These are phyloP conservation scores for Suhomyces prunicola DNA, from an alignment of 805 yeast genomes.

Conservation along the genomic window DNA sequence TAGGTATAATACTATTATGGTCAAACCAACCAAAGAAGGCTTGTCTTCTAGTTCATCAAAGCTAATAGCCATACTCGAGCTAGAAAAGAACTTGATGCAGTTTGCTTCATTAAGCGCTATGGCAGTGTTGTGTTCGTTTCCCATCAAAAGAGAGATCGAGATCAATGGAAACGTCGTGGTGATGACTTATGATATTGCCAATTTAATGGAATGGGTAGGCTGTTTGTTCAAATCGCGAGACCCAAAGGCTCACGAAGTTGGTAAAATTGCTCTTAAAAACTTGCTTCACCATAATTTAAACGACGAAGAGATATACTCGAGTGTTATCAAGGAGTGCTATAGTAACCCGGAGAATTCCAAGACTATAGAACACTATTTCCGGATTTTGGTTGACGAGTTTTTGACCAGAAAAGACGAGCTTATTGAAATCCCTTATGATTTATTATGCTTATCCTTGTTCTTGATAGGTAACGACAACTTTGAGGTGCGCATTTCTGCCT, in stretches of 20 bases:
- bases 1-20: conserved; percentile 59
- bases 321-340: conserved; percentile 72
- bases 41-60: conserved; percentile 24
- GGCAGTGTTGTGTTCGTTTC: conserved; percentile 79
- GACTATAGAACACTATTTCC: conserved; percentile 67
- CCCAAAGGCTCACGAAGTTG: conserved; percentile 57
- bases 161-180: conserved; percentile 46
- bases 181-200: conserved; percentile 67
- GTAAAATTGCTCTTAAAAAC: conserved; percentile 67
- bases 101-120: conserved; percentile 74
- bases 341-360: conserved; percentile 46
- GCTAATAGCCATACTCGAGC: conserved; percentile 53
- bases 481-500: conserved; percentile 69
- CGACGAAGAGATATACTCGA: conserved; percentile 49
- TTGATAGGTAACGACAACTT: conserved; percentile 72
- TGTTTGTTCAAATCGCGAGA: conserved; percentile 59
- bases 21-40: conserved; percentile 37
- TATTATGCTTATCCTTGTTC: conserved; percentile 71
- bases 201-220: conserved; percentile 77
- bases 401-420: conserved; percentile 43
- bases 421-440: conserved; percentile 54
- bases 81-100: conserved; percentile 70
- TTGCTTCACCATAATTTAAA: conserved; percentile 60
- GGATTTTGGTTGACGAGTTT: conserved; percentile 65
- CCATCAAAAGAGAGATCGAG: conserved; percentile 49